These are phyloP conservation scores for Papilionanthe hybrid DNA, from an alignment of 116 monocot species.

Conservation along the genomic window DNA sequence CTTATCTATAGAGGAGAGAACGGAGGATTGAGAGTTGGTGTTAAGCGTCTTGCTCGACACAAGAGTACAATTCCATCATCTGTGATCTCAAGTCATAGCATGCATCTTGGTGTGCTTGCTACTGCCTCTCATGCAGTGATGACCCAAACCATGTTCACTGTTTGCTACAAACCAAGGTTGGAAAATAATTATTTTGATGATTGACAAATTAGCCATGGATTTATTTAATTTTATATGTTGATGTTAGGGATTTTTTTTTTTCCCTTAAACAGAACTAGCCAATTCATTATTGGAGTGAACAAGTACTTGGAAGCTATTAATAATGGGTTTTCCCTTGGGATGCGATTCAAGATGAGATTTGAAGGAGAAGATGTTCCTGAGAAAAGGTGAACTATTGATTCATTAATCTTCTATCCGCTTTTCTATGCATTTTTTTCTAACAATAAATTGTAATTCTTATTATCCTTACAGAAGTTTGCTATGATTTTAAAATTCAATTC, in stretches of 20 bases:
- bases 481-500: not conserved
- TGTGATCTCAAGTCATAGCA: constrained; percentile 70
- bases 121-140: constrained; percentile 56
- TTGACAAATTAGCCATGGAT: too few species aligned
- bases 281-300: constrained; percentile 50
- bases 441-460: not conserved
- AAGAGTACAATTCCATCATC: constrained; percentile 53
- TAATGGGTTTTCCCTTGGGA: constrained; percentile 29
- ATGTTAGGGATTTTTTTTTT: too few species aligned
- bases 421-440: not conserved
- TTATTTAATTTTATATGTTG: too few species aligned
- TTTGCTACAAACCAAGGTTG: constrained; percentile 65
- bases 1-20: constrained; percentile 42
- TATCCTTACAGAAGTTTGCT: not conserved
- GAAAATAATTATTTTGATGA: not conserved
- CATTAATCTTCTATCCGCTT: not conserved
- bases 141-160: constrained; percentile 42
- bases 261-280: constrained; percentile 11
- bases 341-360: constrained; percentile 68
- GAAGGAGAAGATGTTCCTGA: constrained; percentile 50
- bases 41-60: constrained; percentile 29
- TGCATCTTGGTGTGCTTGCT: constrained; percentile 85
- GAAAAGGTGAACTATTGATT: constrained; percentile 9
- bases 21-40: constrained; percentile 50
- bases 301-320: constrained; percentile 54